Evolutionary conservation across 2,329 filamentous ascomycete species (phyloP).

Genomic region (Nigrospora osmanthi): DNA sequence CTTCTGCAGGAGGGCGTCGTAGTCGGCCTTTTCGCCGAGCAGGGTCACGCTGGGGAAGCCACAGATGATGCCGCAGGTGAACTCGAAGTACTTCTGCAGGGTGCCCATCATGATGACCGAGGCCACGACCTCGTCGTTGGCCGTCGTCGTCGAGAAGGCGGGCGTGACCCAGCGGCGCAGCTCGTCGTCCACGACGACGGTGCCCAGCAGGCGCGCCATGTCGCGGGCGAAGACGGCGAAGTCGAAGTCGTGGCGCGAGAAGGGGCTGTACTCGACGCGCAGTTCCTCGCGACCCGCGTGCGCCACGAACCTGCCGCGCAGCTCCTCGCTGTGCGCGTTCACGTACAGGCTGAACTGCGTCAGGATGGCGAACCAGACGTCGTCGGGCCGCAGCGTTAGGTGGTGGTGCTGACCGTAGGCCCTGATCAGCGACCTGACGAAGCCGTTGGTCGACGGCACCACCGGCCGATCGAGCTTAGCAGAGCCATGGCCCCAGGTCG

Average conservation of each 20-base stretch:
- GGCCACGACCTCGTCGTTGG: slow-evolving; percentile 31
- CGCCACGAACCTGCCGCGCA: slow-evolving; percentile 31
- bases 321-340: slow-evolving; percentile 35
- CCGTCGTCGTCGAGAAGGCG: slow-evolving; percentile 40
- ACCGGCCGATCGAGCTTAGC: not conserved
- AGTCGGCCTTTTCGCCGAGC: slow-evolving; percentile 38
- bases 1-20: slow-evolving; percentile 21
- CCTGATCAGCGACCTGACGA: not conserved
- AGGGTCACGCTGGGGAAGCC: slow-evolving; percentile 46
- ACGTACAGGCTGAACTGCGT: slow-evolving; percentile 37
- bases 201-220: not conserved
- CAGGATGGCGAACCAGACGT: slow-evolving; percentile 44
- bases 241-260: not conserved
- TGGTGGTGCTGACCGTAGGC: not conserved
- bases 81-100: slow-evolving; percentile 40
- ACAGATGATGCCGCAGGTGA: slow-evolving; percentile 22
- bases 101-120: slow-evolving; percentile 42
- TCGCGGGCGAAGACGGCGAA: slow-evolving; percentile 17
- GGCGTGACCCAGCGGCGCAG: slow-evolving; percentile 42
- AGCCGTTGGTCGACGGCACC: not conserved
- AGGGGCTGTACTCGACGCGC: not conserved
- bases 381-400: slow-evolving; percentile 22
- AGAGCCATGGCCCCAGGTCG: not conserved
- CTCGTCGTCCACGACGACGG: slow-evolving; percentile 4
- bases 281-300: slow-evolving; percentile 28